These are phyloP conservation scores for Amaranthus hypochondriacus DNA, from an alignment of 148 eudicot genomes.

Conservation along the genomic window DNA sequence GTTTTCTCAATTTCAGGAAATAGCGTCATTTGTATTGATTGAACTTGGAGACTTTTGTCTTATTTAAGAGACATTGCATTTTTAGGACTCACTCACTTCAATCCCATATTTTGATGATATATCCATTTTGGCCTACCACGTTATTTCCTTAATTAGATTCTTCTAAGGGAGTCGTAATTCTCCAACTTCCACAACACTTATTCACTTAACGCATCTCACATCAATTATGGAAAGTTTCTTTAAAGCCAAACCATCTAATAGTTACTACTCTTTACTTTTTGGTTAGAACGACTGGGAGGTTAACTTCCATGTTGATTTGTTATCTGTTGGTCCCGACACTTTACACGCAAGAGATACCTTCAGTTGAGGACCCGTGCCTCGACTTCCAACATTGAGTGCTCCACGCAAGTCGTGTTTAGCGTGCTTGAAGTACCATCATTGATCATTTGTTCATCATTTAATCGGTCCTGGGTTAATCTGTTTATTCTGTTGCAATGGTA, in stretches of 20 bases:
- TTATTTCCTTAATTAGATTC: too few species aligned
- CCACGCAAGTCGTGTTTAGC: background rate
- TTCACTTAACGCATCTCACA: background rate
- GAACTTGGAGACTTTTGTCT: conserved; percentile 1
- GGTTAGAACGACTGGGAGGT: background rate
- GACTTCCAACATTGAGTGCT: background rate
- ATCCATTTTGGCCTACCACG: background rate
- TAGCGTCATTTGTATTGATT: background rate
- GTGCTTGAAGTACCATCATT: background rate
- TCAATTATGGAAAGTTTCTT: background rate
- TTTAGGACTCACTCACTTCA: background rate
- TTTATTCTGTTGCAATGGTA: background rate
- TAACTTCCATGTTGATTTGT: background rate
- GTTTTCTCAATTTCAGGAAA: background rate
- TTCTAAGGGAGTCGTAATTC: too few species aligned
- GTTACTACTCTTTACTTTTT: background rate
- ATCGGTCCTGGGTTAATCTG: background rate
- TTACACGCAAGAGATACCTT: background rate
- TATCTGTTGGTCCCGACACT: background rate
- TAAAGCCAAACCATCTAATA: background rate
- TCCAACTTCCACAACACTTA: too few species aligned
- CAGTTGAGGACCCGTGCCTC: background rate
- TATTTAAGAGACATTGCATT: background rate
- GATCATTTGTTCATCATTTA: background rate
- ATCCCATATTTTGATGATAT: background rate